Conservation (phyloP, 805 yeast species). For the Yamadazyma scolyti region DNA sequence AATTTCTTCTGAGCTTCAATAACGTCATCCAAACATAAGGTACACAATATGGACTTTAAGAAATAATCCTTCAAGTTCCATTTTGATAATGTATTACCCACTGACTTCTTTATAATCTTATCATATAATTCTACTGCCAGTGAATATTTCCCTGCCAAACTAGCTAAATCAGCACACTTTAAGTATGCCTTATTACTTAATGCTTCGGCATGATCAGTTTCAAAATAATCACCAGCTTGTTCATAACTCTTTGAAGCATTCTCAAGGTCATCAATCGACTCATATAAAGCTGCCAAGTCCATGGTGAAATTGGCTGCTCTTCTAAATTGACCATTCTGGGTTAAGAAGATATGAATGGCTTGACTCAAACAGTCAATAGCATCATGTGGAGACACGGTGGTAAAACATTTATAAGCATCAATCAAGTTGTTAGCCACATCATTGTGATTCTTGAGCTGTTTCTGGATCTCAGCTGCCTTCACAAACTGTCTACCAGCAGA, state of each 20-base stretch:
- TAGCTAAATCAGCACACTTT: conserved; percentile 86
- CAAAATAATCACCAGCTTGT: conserved; percentile 94
- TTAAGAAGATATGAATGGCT: conserved; percentile 76
- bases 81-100: conserved; percentile 70
- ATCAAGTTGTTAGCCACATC: conserved; percentile 88
- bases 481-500: conserved; percentile 82
- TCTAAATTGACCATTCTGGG: conserved; percentile 90
- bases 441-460: conserved; percentile 71
- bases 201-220: conserved; percentile 90
- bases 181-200: conserved; percentile 82
- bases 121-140: conserved; percentile 78
- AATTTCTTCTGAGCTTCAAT: conserved; percentile 80
- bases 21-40: conserved; percentile 77
- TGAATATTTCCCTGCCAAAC: conserved; percentile 61
- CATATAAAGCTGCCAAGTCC: conserved; percentile 87
- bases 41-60: conserved; percentile 76
- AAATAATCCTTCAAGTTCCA: conserved; percentile 95
- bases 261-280: conserved; percentile 59
- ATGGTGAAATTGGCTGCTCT: conserved; percentile 92
- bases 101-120: conserved; percentile 68
- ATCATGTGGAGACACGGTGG: conserved; percentile 65
- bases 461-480: conserved; percentile 79
- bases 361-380: conserved; percentile 73
- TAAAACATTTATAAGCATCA: conserved; percentile 87
- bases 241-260: conserved; percentile 78